phyloP scores from a whole-genome alignment of 257 asterid genomes.

The Marsdenia floribunda region DNA sequence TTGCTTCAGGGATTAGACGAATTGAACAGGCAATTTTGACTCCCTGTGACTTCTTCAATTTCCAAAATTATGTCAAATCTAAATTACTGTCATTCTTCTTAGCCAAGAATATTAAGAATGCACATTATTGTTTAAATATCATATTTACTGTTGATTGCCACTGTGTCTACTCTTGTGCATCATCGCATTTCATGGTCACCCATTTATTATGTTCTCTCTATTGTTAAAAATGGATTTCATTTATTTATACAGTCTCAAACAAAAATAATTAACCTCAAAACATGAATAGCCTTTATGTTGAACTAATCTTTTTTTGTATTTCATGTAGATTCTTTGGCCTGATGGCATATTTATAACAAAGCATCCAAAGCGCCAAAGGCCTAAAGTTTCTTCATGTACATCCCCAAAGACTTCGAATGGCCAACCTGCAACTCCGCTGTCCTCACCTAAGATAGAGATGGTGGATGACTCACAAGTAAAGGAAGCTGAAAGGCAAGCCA shows the following conservation, averaged over 20 bases:
- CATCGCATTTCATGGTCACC: neutral
- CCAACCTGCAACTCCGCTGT: constrained; percentile 37
- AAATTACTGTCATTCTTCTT: neutral
- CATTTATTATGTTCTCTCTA: neutral
- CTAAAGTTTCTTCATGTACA: constrained; percentile 43
- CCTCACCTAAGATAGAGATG: constrained; percentile 47
- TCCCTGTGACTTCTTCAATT: constrained; percentile 8
- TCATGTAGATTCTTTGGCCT: constrained; percentile 80
- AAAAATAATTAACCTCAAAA: neutral
- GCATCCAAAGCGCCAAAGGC: constrained; percentile 74
- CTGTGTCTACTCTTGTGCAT: neutral
- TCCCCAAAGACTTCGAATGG: constrained; percentile 32
- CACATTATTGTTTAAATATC: neutral
- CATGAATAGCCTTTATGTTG: neutral
- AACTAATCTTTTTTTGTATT: neutral
- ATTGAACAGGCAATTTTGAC: constrained; percentile 69
- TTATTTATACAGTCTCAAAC: neutral
- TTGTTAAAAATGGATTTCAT: neutral
- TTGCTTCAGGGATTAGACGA: constrained; percentile 80
- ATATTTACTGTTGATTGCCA: neutral
- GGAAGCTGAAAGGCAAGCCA: constrained; percentile 88
- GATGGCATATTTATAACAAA: constrained; percentile 93
- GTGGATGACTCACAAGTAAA: constrained; percentile 56
- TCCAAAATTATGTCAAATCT: constrained; percentile 6
- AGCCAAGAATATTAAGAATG: neutral